Conservation (phyloP, 1,139 yeast genomes). For the Hanseniaspora uvarum region DNA sequence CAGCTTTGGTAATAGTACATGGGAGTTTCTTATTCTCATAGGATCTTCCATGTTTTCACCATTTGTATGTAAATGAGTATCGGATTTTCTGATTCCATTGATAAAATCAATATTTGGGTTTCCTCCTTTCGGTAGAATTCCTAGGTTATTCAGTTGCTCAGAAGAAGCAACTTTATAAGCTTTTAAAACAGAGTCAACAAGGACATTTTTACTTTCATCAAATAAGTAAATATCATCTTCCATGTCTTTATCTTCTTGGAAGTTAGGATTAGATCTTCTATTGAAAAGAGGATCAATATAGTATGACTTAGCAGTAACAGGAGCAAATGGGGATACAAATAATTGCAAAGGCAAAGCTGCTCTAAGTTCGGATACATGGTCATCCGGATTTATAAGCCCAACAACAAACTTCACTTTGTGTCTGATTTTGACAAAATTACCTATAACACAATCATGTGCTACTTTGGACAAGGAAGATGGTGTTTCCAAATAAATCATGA, state of each 20-base stretch:
- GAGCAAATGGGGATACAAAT: conserved; percentile 66
- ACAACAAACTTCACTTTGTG: conserved; percentile 52
- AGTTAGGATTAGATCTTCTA: conserved; percentile 21
- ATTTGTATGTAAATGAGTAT: no score
- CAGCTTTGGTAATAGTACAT: neutral
- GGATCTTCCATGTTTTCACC: neutral
- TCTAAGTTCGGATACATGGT: conserved; percentile 57
- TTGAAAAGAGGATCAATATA: conserved; percentile 26
- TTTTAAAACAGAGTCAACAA: conserved; percentile 13
- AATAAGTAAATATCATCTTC: conserved; percentile 19
- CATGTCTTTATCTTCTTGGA: conserved; percentile 21
- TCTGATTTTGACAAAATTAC: conserved; percentile 43
- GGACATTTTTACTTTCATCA: conserved; percentile 16
- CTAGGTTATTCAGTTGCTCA: conserved; percentile 1
- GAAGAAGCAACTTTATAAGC: conserved; percentile 15
- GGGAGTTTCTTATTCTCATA: conserved; percentile 18
- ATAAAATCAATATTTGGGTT: neutral
- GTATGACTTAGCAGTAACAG: conserved; percentile 46
- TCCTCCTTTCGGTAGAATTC: neutral
- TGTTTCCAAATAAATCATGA: conserved; percentile 47
- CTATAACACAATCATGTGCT: conserved; percentile 74
- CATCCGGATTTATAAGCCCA: conserved; percentile 48
- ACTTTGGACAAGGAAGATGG: conserved; percentile 67
- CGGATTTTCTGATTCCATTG: conserved; percentile 11
- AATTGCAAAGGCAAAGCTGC: conserved; percentile 56